Percentiles rank a stretch among this genome's conserved stretches.
These are phyloP conservation scores for Fonsecaea multimorphosa DNA, from an alignment of 2,329 filamentous ascomycete genomes.

Conservation along the genomic window DNA sequence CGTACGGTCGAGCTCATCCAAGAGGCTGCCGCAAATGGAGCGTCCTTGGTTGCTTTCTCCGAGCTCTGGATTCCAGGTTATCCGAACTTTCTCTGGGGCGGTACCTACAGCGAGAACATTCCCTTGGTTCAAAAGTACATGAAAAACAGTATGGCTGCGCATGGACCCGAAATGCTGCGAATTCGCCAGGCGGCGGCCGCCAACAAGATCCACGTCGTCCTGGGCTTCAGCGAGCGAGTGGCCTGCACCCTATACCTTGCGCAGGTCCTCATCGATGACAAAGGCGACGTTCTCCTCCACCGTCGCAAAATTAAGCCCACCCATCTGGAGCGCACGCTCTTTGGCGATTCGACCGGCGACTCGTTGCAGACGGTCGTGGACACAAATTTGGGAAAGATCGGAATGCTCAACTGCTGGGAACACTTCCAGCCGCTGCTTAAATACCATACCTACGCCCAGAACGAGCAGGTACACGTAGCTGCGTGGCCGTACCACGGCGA, in stretches of 20 bases:
- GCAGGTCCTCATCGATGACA: constrained; percentile 53
- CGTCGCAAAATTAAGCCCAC: constrained; percentile 61
- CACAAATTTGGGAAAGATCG: constrained; percentile 43
- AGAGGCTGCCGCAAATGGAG: constrained; percentile 61
- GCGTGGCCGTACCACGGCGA: constrained; percentile 51
- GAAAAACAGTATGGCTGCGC: constrained; percentile 14
- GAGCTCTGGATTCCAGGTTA: constrained; percentile 64
- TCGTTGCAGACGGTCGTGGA: constrained; percentile 52
- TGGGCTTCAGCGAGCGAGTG: constrained; percentile 54
- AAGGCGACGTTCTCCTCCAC: constrained; percentile 50
- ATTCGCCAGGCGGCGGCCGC: constrained; percentile 47
- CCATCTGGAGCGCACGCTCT: constrained; percentile 60
- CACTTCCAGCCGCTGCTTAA: constrained; percentile 59
- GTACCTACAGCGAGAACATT: constrained; percentile 32
- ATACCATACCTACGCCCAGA: constrained; percentile 53
- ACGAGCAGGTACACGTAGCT: constrained; percentile 56
- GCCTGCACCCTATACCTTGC: constrained; percentile 54
- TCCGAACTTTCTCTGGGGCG: constrained; percentile 55
- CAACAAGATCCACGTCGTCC: constrained; percentile 49
- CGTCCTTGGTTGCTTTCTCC: constrained; percentile 62
- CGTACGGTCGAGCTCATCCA: constrained; percentile 65
- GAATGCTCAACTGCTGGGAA: constrained; percentile 57
- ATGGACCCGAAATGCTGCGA: constrained; percentile 45
- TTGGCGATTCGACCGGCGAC: constrained; percentile 53
- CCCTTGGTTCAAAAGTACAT: constrained; percentile 22